phyloP scores from a whole-genome alignment of 352 stramenopile species.

The Chloridella minuta region DNA sequence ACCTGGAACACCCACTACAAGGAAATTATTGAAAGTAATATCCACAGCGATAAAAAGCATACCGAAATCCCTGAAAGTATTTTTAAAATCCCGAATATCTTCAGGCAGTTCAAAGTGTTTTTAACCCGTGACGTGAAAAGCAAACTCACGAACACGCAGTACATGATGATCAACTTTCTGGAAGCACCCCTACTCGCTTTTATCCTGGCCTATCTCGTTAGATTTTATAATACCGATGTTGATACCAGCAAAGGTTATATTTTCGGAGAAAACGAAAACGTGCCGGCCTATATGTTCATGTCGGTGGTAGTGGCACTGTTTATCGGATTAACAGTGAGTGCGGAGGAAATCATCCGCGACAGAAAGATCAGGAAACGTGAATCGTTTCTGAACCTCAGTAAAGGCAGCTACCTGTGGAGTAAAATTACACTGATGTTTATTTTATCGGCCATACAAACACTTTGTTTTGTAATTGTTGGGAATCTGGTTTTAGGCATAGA shows the following conservation, averaged over 20 bases:
- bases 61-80: no score
- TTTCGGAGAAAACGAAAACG: background rate
- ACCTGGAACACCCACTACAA: background rate
- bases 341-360: background rate
- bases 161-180: background rate
- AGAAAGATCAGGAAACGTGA: background rate
- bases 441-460: background rate
- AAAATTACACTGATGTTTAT: background rate
- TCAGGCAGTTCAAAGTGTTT: background rate
- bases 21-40: background rate
- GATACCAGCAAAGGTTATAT: background rate
- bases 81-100: background rate
- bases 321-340: background rate
- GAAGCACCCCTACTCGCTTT: background rate
- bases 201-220: background rate
- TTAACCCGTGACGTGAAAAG: background rate
- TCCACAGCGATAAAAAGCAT: background rate
- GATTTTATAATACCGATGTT: no score
- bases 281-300: background rate
- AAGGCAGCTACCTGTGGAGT: background rate
- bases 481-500: background rate
- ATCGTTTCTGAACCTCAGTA: background rate
- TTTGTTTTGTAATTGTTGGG: background rate
- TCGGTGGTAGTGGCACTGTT: background rate
- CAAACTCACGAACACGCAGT: background rate